Base-by-base conservation (phyloP, 495 filamentous ascomycete species). In the Neurospora sp. region DNA sequence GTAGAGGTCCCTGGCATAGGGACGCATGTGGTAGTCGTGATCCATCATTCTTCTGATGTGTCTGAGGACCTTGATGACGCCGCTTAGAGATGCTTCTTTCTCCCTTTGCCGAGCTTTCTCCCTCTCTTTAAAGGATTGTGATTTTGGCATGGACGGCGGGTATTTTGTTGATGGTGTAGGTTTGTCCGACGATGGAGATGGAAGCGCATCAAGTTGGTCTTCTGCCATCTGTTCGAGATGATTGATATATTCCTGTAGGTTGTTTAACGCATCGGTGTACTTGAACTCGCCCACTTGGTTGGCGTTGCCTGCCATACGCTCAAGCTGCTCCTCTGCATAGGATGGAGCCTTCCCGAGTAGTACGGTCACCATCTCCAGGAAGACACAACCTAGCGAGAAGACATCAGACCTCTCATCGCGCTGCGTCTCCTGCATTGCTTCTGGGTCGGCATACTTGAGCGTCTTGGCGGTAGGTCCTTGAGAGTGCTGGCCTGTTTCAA, bases 381-480 rank as follows among this genome's bases (percentile, higher is more conserved):
- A 85, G 12, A 87, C 81, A 70, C 84, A 85, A 14, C 85, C 85
- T 3, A 87, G 79, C 1, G 81, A 82, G 78, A 84, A 87, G 2
- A 86, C 77, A 74, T 87, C 85, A 12, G 81, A 83, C 10, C 80
- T 78, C n/a, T 79, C 77, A 38, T 83, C 82, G 2, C 83, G 80
- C n/a, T 68, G 53, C 3, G 75, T 75, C 70, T 82, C 75, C 22
- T 76, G 70, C n/a, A 77, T 77, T 4, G 80, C 81, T 74, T 87
- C 85, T 3, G 86, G 86, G 9, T 84, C 82, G 31, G 81, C 82
- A 73, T 86, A 88, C 40, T 78, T 81, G 10, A 73, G 75, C 4
- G 82, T 83, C 68, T 82, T 80, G 20, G 69, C 75, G 3, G 78
- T 80, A 4, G 79, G 78, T 4, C 79, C 77, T 42, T 77, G 69